Conservation (phyloP, 2,329 filamentous ascomycete genomes). For the Leptographium lundbergii region DNA sequence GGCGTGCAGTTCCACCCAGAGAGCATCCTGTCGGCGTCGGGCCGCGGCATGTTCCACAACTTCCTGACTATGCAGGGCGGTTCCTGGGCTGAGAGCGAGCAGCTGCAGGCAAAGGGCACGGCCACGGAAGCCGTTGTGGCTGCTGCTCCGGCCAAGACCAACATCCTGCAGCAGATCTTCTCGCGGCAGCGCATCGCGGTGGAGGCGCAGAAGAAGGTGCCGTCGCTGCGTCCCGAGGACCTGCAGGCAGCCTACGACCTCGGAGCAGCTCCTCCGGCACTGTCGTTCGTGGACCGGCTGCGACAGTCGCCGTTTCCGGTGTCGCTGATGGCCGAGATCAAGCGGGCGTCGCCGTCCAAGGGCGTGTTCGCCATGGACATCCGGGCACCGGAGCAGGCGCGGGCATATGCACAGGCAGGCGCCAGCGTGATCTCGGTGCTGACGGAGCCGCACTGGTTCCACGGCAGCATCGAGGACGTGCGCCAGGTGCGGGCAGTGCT, state of each 20-base stretch:
- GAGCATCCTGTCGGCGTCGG: slow-evolving; percentile 85
- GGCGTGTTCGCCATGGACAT: slow-evolving; percentile 82
- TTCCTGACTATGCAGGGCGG: slow-evolving; percentile 81
- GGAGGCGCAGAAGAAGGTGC: slow-evolving; percentile 67
- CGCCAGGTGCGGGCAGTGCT: slow-evolving; percentile 76
- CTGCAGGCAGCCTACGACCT: slow-evolving; percentile 79
- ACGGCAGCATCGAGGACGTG: slow-evolving; percentile 90
- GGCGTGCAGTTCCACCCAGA: slow-evolving; percentile 97
- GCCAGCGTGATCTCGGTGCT: slow-evolving; percentile 97
- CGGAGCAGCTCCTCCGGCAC: slow-evolving; percentile 69
- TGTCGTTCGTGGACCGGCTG: slow-evolving; percentile 68
- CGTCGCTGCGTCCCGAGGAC: slow-evolving; percentile 71
- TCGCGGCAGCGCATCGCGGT: slow-evolving; percentile 65
- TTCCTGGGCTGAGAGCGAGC: slow-evolving; percentile 76
- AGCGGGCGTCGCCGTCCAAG: slow-evolving; percentile 91
- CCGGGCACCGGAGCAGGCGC: slow-evolving; percentile 79
- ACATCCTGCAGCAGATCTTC: slow-evolving; percentile 88
- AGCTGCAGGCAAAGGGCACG: slow-evolving; percentile 25
- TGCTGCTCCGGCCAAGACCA: slow-evolving; percentile 27
- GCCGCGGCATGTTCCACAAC: slow-evolving; percentile 81
- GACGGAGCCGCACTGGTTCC: slow-evolving; percentile 98
- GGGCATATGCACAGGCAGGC: slow-evolving; percentile 82
- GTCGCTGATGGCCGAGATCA: slow-evolving; percentile 95
- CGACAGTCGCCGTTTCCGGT: slow-evolving; percentile 74
- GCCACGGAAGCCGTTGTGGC: background rate